Base-by-base conservation (phyloP, 345 rosid species). In the Nasturtium officinale region DNA sequence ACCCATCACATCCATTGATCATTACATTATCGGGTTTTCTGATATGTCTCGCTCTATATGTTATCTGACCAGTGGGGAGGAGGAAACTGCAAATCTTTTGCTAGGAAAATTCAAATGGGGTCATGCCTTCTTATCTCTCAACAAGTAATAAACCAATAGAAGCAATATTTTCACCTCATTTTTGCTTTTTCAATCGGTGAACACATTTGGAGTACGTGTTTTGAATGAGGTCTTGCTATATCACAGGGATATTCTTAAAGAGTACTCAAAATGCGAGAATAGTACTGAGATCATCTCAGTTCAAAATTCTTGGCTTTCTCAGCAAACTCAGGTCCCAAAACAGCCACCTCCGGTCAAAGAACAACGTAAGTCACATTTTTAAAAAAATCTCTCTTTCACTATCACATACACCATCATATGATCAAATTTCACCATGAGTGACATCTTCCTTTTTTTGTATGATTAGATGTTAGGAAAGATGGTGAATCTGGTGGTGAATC, bases 41-140 rank as follows among this genome's bases (percentile, higher is more conserved):
- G 8, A 77, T 38, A 42, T 55, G 28, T 61, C 9, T 67, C 60
- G 48, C 57, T 50, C 29, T 33, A 20, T 47, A 20, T 69, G 21
- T 66, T 51, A 35, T 59, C 16, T 43, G 45, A 66, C 62, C 88
- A 95, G 99, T 64, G 97, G 98, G 60, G 99, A 95, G 78, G 84
- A 83, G 78, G 96, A 89, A 81, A 85, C 90, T 53, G 97, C 89
- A 35, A 71, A 90, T 48, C 78, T 86, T 76, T 86, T 95, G 82
- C 87, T 95, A 28, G 88, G 88, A 51, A 95, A 91, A 87, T 95
- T 95, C 82, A 95, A 95, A 72, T 95, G 99, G 99, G 98, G 98
- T 61, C 98, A 95, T 87, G 94, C 96, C 43, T 95, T 95, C 80
- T 77, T 87, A 73, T 91, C 97, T 53, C 87, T 91, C 23, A 95